Conservation (phyloP, 2,329 filamentous ascomycete species). For the Sclerotinia sclerotiorum region DNA sequence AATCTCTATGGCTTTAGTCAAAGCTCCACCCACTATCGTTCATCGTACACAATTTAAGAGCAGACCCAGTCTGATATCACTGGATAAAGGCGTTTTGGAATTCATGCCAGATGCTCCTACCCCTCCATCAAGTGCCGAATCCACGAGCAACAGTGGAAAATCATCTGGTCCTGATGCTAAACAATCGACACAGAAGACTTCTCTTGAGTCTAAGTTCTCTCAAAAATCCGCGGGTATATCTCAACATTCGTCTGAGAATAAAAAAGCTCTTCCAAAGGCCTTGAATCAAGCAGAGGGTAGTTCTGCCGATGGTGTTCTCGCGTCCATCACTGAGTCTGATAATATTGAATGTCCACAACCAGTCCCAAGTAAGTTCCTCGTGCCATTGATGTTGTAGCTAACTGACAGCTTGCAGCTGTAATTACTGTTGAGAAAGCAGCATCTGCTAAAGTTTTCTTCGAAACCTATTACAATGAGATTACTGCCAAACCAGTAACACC, state of each 20-base stretch:
- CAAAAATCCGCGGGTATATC: conserved; percentile 38
- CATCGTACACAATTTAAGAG: conserved; percentile 44
- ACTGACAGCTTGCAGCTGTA: conserved; percentile 31
- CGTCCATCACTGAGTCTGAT: conserved; percentile 36
- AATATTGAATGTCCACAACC: conserved; percentile 31
- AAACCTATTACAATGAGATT: conserved; percentile 77
- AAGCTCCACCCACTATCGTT: conserved; percentile 46
- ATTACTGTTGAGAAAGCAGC: conserved; percentile 74
- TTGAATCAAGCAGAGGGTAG: conserved; percentile 26
- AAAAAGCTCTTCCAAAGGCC: conserved; percentile 30
- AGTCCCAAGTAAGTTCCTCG: conserved; percentile 34
- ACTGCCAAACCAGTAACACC: conserved; percentile 55
- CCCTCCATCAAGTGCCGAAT: conserved; percentile 35
- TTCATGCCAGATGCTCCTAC: conserved; percentile 30
- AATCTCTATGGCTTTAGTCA: conserved; percentile 46
- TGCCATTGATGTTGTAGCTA: neutral
- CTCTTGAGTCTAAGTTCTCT: conserved; percentile 45
- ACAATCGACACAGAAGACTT: conserved; percentile 40
- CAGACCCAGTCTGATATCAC: conserved; percentile 42
- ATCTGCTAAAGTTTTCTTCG: conserved; percentile 81
- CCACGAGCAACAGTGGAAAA: conserved; percentile 36
- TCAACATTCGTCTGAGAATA: conserved; percentile 38
- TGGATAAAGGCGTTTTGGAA: conserved; percentile 39
- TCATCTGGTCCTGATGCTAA: conserved; percentile 35
- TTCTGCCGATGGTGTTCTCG: conserved; percentile 33